These are phyloP conservation scores for Sherardia arvensis DNA, from an alignment of 257 asterid genomes.

Conservation along the genomic window DNA sequence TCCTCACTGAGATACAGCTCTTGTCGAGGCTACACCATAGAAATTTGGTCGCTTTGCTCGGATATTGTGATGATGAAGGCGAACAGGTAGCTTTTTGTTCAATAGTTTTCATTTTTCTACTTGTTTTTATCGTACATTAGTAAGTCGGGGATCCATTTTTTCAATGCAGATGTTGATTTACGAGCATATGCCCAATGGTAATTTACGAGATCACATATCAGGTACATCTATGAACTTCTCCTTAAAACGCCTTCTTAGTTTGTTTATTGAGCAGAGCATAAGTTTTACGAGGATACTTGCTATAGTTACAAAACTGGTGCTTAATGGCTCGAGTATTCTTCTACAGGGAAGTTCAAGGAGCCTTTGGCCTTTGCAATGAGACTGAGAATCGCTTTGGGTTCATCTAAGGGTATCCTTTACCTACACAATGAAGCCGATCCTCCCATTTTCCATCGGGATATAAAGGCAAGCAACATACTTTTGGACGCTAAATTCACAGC, in stretches of 20 bases:
- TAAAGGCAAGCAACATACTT: constrained; percentile 86
- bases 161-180: constrained; percentile 87
- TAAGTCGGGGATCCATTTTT: constrained; percentile 1
- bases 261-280: too few species aligned
- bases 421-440: constrained; percentile 97
- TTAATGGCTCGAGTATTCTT: not conserved
- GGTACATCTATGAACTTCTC: constrained; percentile 31
- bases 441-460: constrained; percentile 97
- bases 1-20: constrained; percentile 83
- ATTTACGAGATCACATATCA: constrained; percentile 78
- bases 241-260: not conserved
- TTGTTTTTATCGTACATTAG: not conserved
- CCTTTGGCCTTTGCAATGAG: constrained; percentile 59
- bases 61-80: constrained; percentile 92
- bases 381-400: constrained; percentile 61
- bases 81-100: constrained; percentile 59
- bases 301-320: not conserved
- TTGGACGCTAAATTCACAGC: constrained; percentile 64
- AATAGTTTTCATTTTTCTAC: not conserved
- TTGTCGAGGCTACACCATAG: constrained; percentile 89
- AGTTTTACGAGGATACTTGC: not conserved
- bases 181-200: constrained; percentile 87
- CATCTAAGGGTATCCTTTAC: constrained; percentile 90
- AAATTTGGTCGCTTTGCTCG: constrained; percentile 75
- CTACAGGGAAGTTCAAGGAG: constrained; percentile 54